Conservation (phyloP, 78 protist genomes). For the Acrasis kona region DNA sequence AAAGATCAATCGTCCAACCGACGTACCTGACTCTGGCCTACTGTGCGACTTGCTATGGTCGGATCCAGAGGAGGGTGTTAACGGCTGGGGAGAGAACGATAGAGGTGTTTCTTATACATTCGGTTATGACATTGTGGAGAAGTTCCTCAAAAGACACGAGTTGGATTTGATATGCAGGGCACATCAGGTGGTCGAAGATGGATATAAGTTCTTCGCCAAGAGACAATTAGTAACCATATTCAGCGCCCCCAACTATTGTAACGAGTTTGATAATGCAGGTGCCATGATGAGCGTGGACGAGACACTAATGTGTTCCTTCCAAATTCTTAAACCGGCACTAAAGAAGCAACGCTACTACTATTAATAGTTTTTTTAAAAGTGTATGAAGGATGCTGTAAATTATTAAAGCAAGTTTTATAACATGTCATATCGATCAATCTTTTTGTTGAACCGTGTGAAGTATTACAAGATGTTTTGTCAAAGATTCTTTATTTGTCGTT, state of each 20-base stretch:
- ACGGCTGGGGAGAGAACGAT: not conserved
- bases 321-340: constrained; percentile 38
- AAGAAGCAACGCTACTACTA: not conserved
- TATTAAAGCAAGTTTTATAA: no score
- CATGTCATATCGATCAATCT: no score
- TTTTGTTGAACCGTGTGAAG: no score
- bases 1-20: constrained; percentile 83
- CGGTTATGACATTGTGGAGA: constrained; percentile 58
- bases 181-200: constrained; percentile 91
- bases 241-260: constrained; percentile 97
- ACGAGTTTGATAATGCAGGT: constrained; percentile 64
- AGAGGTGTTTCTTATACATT: constrained; percentile 90
- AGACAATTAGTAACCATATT: constrained; percentile 76
- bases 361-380: no score
- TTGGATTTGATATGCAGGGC: constrained; percentile 91
- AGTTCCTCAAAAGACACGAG: constrained; percentile 76
- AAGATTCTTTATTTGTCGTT: no score
- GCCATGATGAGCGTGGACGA: constrained; percentile 99
- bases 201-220: constrained; percentile 75
- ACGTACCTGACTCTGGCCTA: constrained; percentile 88
- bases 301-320: constrained; percentile 97
- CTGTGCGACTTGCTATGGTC: constrained; percentile 97
- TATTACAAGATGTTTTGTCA: no score
- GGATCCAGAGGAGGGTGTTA: constrained; percentile 66
- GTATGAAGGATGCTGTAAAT: no score